A percentile compares a stretch with the other conserved stretches of the same genome.
Evolutionary conservation across 805 yeast genomes (phyloP).

Genomic region (Kodamaea leandrae): DNA sequence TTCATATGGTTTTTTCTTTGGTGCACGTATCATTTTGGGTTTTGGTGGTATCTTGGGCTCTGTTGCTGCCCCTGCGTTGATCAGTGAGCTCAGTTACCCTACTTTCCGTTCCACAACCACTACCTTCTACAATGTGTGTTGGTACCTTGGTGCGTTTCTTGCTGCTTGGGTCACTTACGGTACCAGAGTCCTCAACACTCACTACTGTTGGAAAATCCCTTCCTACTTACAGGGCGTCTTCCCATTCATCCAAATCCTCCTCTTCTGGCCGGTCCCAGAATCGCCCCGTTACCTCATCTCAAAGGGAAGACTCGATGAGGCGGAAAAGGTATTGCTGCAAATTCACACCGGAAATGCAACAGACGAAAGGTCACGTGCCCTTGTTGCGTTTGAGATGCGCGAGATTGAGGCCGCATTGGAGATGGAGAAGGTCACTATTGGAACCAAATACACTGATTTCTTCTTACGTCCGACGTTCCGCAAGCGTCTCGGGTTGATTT

Average conservation of each 20-base stretch:
- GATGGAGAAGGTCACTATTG: constrained; percentile 33
- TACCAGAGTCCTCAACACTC: constrained; percentile 27
- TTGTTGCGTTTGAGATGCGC: constrained; percentile 21
- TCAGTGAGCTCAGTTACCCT: constrained; percentile 49
- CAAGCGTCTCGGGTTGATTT: constrained; percentile 37
- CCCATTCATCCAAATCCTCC: constrained; percentile 40
- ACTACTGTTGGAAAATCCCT: constrained; percentile 56
- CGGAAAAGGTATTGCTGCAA: constrained; percentile 29
- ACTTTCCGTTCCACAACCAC: constrained; percentile 20
- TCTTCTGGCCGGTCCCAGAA: constrained; percentile 41
- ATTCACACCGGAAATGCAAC: constrained; percentile 40
- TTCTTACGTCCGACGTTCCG: constrained; percentile 37
- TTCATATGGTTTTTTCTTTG: constrained; percentile 38
- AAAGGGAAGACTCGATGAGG: constrained; percentile 23
- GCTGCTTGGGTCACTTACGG: constrained; percentile 54
- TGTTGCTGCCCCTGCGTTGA: constrained; percentile 46
- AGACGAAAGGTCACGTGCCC: constrained; percentile 18
- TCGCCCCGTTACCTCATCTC: constrained; percentile 30
- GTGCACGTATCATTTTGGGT: constrained; percentile 49
- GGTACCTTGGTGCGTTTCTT: constrained; percentile 52
- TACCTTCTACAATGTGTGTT: constrained; percentile 47
- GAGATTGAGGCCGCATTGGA: constrained; percentile 29
- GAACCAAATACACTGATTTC: constrained; percentile 37
- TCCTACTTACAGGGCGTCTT: constrained; percentile 48
- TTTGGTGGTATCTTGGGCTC: constrained; percentile 42